These are phyloP conservation scores for Fraxinus latifolia DNA, from an alignment of 305 asterid species.

Conservation along the genomic window DNA sequence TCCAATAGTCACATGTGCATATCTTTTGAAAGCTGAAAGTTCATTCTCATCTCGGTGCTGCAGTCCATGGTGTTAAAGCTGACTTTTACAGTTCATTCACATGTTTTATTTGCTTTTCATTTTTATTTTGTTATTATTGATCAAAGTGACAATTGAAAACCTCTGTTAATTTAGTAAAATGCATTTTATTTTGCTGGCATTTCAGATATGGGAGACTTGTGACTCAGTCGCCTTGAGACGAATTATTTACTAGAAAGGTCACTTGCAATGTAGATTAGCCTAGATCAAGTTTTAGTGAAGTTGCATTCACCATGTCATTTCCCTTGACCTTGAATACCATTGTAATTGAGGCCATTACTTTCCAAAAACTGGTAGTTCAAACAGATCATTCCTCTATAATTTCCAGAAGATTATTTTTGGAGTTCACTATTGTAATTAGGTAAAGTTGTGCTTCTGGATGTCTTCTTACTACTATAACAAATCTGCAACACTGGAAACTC, in stretches of 20 bases:
- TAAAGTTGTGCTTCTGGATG: background rate
- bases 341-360: background rate
- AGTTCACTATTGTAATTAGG: background rate
- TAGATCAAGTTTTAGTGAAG: background rate
- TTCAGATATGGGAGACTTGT: background rate
- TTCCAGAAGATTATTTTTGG: background rate
- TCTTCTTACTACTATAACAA: background rate
- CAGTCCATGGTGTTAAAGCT: background rate
- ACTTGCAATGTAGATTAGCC: background rate
- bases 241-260: conserved; percentile 1
- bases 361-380: background rate
- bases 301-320: background rate
- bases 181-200: conserved; percentile 1
- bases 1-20: background rate
- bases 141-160: background rate
- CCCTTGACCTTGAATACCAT: conserved; percentile 2
- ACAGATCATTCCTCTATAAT: background rate
- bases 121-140: background rate
- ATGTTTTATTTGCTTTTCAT: background rate
- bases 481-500: background rate
- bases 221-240: background rate
- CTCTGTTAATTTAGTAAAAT: background rate
- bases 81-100: background rate
- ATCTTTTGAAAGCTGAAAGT: conserved; percentile 7
- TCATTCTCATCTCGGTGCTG: background rate